Evolutionary conservation across 345 rosid species (phyloP).

Genomic region (Lumnitzera racemosa): DNA sequence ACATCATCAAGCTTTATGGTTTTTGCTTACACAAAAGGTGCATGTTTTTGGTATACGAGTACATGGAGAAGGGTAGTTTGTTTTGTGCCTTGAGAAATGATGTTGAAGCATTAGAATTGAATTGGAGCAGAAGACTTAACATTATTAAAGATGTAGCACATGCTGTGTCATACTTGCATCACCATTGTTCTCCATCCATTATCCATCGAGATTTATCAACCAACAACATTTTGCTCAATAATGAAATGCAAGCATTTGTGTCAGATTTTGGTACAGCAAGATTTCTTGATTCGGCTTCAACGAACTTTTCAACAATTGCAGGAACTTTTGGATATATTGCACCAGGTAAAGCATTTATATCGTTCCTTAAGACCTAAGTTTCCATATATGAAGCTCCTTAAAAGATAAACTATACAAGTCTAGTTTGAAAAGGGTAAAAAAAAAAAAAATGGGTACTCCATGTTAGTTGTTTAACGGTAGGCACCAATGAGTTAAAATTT

Average conservation of each 20-base stretch:
- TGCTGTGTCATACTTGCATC: slow-evolving; percentile 18
- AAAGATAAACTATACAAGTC: too few species aligned
- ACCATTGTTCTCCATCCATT: background rate
- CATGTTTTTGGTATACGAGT: slow-evolving; percentile 12
- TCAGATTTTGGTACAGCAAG: slow-evolving; percentile 17
- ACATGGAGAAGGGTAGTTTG: slow-evolving; percentile 7
- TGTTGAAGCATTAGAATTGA: slow-evolving; percentile 5
- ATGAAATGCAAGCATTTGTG: slow-evolving; percentile 9
- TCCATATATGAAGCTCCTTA: background rate
- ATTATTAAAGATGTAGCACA: slow-evolving; percentile 8
- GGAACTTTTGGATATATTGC: slow-evolving; percentile 21
- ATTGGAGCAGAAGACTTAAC: slow-evolving; percentile 6
- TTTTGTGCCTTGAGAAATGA: background rate
- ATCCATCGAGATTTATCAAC: slow-evolving; percentile 25
- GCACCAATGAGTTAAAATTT: too few species aligned
- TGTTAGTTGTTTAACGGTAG: too few species aligned
- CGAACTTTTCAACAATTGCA: slow-evolving; percentile 5
- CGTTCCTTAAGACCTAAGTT: background rate
- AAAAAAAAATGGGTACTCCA: too few species aligned
- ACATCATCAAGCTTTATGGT: slow-evolving; percentile 7
- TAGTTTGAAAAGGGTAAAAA: too few species aligned
- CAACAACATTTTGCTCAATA: slow-evolving; percentile 14
- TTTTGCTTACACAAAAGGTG: background rate
- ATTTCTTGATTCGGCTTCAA: slow-evolving; percentile 4
- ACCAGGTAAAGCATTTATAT: slow-evolving; percentile 10